Conservation (phyloP, 345 rosid species). For the Chamaenerion angustifolium region DNA sequence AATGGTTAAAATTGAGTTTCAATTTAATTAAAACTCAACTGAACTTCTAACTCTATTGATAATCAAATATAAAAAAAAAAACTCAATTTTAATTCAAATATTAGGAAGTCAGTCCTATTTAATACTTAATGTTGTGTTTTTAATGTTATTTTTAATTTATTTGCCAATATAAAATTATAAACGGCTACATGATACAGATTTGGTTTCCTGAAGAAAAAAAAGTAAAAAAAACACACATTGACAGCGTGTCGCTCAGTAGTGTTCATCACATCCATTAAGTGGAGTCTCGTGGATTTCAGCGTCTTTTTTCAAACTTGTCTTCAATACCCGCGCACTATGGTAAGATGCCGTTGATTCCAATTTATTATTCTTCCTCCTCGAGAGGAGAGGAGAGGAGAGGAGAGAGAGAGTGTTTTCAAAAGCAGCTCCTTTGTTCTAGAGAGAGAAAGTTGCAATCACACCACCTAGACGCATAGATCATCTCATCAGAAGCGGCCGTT, state of each 20-base stretch:
- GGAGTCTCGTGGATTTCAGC: conserved; percentile 20
- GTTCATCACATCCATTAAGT: conserved; percentile 3
- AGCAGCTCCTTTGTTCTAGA: background rate
- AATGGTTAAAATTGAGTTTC: too few relatives aligned
- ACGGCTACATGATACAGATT: too few relatives aligned
- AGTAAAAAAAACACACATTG: background rate
- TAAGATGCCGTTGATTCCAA: conserved; percentile 7
- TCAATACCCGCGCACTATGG: conserved; percentile 18
- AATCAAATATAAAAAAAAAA: too few relatives aligned
- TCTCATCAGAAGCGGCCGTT: background rate
- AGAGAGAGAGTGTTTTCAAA: conserved; percentile 5
- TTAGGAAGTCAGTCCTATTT: too few relatives aligned
- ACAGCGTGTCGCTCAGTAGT: background rate
- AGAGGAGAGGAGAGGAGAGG: too few relatives aligned
- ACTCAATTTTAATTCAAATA: too few relatives aligned
- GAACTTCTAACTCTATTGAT: too few relatives aligned
- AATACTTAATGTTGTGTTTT: too few relatives aligned
- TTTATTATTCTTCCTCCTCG: background rate
- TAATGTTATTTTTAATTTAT: too few relatives aligned
- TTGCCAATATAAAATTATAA: too few relatives aligned
- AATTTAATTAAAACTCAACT: too few relatives aligned
- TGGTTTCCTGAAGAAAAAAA: background rate
- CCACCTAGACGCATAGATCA: conserved; percentile 5
- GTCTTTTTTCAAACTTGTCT: conserved; percentile 14
- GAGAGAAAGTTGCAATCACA: conserved; percentile 1